Conservation (phyloP, 495 filamentous ascomycete species). For the Penicillium robsamsonii region DNA sequence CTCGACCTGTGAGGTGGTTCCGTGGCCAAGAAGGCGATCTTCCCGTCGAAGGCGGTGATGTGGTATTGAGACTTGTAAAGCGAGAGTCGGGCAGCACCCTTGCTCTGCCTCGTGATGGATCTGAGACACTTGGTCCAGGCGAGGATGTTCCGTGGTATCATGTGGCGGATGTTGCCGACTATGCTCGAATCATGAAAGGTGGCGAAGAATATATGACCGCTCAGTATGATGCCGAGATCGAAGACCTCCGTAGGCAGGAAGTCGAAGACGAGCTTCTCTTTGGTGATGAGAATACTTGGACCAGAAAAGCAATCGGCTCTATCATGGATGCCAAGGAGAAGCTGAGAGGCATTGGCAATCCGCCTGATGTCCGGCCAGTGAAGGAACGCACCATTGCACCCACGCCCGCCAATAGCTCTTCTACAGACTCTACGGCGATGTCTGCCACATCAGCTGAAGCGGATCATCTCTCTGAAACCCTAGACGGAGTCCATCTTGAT, state of each 20-base stretch:
- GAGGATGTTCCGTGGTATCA: slow-evolving; percentile 93
- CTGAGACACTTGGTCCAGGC: slow-evolving; percentile 60
- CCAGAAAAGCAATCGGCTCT: slow-evolving; percentile 70
- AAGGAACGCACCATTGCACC: slow-evolving; percentile 46
- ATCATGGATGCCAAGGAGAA: slow-evolving; percentile 73
- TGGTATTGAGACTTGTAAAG: slow-evolving; percentile 81
- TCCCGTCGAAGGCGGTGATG: slow-evolving; percentile 80
- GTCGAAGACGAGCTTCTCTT: slow-evolving; percentile 89
- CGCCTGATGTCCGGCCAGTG: slow-evolving; percentile 50
- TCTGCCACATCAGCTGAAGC: slow-evolving; percentile 22
- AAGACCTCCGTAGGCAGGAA: slow-evolving; percentile 69
- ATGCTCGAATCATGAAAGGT: slow-evolving; percentile 93
- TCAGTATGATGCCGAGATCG: slow-evolving; percentile 76
- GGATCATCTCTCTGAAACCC: slow-evolving; percentile 29
- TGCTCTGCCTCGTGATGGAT: slow-evolving; percentile 80
- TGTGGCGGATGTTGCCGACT: slow-evolving; percentile 89
- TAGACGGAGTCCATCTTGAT: slow-evolving; percentile 27
- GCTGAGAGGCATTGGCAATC: slow-evolving; percentile 66
- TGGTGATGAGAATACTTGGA: slow-evolving; percentile 91
- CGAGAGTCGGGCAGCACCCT: slow-evolving; percentile 76
- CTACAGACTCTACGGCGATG: slow-evolving; percentile 16
- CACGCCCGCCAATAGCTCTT: slow-evolving; percentile 42
- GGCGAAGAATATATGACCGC: slow-evolving; percentile 81
- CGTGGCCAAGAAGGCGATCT: slow-evolving; percentile 79
- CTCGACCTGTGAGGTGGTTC: slow-evolving; percentile 89